Conservation (phyloP, 345 rosid species). For the Erodium maritimum region DNA sequence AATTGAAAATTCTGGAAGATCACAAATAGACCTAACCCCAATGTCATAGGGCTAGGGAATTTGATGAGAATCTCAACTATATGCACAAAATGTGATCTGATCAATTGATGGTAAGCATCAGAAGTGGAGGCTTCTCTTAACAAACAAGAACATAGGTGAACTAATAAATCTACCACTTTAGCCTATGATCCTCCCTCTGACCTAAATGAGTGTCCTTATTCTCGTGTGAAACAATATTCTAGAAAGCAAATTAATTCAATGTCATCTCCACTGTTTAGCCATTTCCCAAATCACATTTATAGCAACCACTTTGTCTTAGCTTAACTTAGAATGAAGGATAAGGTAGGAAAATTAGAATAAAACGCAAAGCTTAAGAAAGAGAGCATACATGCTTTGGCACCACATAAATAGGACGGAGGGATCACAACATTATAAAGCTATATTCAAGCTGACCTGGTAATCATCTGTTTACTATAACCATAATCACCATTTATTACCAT, state of each 20-base stretch:
- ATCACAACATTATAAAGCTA: background rate
- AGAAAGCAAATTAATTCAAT: background rate
- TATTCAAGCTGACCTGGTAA: background rate
- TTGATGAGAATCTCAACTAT: background rate
- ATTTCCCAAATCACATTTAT: background rate
- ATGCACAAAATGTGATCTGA: background rate
- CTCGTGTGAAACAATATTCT: background rate
- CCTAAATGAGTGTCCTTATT: background rate
- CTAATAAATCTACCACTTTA: background rate
- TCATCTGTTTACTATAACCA: background rate
- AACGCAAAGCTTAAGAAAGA: background rate
- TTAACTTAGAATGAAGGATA: background rate
- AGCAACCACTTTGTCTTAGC: background rate
- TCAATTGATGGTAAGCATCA: background rate
- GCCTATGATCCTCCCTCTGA: background rate
- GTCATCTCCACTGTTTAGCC: background rate
- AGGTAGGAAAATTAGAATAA: background rate
- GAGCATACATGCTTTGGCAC: background rate
- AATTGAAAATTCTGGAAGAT: background rate
- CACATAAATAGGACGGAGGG: background rate
- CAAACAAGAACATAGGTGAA: background rate
- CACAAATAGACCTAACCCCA: background rate
- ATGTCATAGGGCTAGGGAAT: background rate
- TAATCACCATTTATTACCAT: background rate
- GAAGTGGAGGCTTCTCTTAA: slow-evolving; percentile 1